Evolutionary conservation across 1,284 basidiomycete genomes (phyloP).

Genomic region (Rhodotorula sp.): DNA sequence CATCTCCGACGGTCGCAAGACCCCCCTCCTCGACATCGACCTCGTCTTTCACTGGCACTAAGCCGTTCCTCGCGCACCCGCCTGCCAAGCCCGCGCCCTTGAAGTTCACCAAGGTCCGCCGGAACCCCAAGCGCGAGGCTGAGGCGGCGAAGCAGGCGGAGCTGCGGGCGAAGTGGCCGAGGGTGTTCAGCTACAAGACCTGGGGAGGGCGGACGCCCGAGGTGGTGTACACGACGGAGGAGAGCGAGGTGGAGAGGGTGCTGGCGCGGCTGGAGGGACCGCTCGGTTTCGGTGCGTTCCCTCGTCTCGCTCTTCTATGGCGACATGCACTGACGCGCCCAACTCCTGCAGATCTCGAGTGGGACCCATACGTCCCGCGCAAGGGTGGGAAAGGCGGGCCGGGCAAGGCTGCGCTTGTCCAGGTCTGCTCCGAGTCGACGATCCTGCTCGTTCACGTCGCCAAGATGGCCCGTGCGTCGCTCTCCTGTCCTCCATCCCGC

Average conservation of each 20-base stretch:
- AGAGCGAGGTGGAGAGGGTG: conserved; percentile 14
- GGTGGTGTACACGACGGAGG: conserved; percentile 29
- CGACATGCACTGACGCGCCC: neutral
- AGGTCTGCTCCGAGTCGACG: conserved; percentile 51
- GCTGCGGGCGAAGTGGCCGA: conserved; percentile 11
- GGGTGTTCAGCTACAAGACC: conserved; percentile 18
- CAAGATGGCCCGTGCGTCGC: conserved; percentile 44
- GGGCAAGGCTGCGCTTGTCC: conserved; percentile 51
- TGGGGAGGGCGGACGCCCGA: neutral
- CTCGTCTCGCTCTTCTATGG: too few relatives aligned
- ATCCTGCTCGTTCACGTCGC: conserved; percentile 52
- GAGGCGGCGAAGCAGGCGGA: conserved; percentile 5
- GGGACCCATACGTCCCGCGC: conserved; percentile 21
- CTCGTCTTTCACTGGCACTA: neutral
- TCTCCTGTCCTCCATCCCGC: too few relatives aligned
- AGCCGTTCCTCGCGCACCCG: neutral
- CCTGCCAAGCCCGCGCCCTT: neutral
- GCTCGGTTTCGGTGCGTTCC: conserved; percentile 22
- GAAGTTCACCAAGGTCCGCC: neutral
- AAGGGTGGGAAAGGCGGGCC: conserved; percentile 33
- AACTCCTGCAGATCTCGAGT: conserved; percentile 26
- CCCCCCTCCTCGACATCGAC: neutral
- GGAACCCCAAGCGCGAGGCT: neutral
- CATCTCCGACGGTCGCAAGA: neutral
- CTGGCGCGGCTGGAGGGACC: conserved; percentile 19